Evolutionary conservation across 1,284 basidiomycete genomes (phyloP).

Genomic region (Austroboletus novae-zelandiae): DNA sequence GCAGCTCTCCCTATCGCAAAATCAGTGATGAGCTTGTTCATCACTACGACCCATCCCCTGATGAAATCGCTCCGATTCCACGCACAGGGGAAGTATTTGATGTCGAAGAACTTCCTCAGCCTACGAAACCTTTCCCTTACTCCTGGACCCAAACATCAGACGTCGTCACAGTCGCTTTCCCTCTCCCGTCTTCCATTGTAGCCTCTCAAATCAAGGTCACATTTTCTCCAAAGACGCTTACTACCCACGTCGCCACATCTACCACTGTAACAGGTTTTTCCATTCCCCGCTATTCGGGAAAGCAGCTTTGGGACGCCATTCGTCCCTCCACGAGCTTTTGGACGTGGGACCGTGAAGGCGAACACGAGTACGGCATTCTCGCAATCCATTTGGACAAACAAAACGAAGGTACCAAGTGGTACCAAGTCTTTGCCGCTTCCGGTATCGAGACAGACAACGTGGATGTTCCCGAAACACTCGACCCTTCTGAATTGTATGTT

Average conservation of each 20-base stretch:
- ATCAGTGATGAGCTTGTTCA: constrained; percentile 32
- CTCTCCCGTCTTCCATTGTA: constrained; percentile 68
- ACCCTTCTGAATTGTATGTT: constrained; percentile 75
- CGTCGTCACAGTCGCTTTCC: constrained; percentile 78
- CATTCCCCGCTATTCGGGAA: constrained; percentile 60
- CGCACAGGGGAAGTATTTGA: constrained; percentile 56
- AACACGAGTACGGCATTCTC: constrained; percentile 64
- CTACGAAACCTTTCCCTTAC: constrained; percentile 65
- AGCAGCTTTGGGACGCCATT: constrained; percentile 75
- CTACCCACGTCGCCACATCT: constrained; percentile 54
- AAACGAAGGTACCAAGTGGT: constrained; percentile 80
- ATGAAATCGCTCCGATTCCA: constrained; percentile 69
- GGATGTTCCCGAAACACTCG: constrained; percentile 87
- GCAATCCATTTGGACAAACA: constrained; percentile 85
- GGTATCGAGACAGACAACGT: constrained; percentile 47
- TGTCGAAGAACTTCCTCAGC: constrained; percentile 25
- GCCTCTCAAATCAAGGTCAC: constrained; percentile 64
- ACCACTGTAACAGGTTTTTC: constrained; percentile 32
- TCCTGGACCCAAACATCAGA: constrained; percentile 90
- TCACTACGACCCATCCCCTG: constrained; percentile 53
- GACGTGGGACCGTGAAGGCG: constrained; percentile 82
- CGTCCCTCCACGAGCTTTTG: constrained; percentile 73
- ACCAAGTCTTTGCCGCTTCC: constrained; percentile 67
- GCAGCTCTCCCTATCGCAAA: constrained; percentile 53
- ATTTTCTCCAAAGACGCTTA: constrained; percentile 65